Evolutionary conservation across 768 basidiomycete species (phyloP).

Genomic region (Suillus occidentalis): DNA sequence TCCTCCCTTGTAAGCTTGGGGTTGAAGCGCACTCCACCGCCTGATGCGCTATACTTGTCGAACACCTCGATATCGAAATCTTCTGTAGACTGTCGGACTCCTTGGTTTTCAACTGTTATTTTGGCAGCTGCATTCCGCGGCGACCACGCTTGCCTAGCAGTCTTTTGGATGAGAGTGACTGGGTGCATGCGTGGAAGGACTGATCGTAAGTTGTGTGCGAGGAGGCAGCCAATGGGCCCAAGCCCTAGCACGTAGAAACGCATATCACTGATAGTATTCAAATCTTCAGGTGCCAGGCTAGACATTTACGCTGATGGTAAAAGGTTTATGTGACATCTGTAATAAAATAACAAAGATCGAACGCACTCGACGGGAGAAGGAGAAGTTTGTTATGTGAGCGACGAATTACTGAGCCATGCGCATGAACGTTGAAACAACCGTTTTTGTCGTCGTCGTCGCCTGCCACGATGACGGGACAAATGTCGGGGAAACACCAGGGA

Average conservation of each 20-base stretch:
- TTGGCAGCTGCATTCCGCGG: conserved; percentile 34
- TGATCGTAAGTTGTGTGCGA: conserved; percentile 77
- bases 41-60: conserved; percentile 26
- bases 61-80: conserved; percentile 56
- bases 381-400: neutral
- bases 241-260: conserved; percentile 77
- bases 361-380: conserved; percentile 11
- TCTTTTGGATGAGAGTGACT: conserved; percentile 72
- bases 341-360: conserved; percentile 2
- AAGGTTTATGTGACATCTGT: conserved; percentile 6
- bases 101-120: conserved; percentile 52
- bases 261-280: conserved; percentile 41
- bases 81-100: conserved; percentile 39
- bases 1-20: conserved; percentile 15
- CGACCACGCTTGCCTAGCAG: conserved; percentile 35
- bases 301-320: conserved; percentile 6
- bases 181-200: conserved; percentile 49
- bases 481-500: neutral
- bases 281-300: neutral
- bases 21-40: conserved; percentile 20
- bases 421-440: neutral
- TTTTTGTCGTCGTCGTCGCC: neutral
- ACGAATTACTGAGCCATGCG: neutral
- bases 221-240: conserved; percentile 79
- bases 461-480: neutral